A percentile compares a stretch with the other conserved stretches of the same genome.
phyloP scores from a whole-genome alignment of 2,329 filamentous ascomycete species.

The Sphaerulina vaccinii region DNA sequence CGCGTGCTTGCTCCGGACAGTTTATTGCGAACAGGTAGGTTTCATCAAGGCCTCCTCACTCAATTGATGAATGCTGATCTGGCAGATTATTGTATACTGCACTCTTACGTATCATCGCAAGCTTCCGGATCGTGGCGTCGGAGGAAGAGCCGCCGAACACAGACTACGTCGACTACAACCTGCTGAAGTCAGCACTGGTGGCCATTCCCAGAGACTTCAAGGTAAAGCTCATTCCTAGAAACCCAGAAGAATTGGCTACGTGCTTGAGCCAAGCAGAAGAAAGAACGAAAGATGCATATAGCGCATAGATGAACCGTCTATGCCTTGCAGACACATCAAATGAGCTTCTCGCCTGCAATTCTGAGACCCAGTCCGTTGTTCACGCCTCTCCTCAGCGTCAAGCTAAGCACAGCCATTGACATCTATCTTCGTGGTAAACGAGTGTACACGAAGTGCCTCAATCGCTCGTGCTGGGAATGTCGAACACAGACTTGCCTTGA shows the following conservation, averaged over 20 bases:
- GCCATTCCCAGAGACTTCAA: constrained; percentile 61
- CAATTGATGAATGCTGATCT: constrained; percentile 16
- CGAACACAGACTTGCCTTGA: constrained; percentile 4
- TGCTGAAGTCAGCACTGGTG: constrained; percentile 59
- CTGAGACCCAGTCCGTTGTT: no score
- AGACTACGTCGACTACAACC: constrained; percentile 62
- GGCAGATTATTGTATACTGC: constrained; percentile 50
- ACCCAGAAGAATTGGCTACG: constrained; percentile 40
- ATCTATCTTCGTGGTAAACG: no score
- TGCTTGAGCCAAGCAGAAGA: constrained; percentile 46
- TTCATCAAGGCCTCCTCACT: not conserved
- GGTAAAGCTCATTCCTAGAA: constrained; percentile 55
- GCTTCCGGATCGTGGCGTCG: constrained; percentile 52
- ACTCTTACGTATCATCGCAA: constrained; percentile 50
- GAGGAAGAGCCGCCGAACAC: constrained; percentile 56
- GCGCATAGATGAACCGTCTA: not conserved
- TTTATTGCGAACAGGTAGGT: constrained; percentile 46
- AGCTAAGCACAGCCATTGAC: no score
- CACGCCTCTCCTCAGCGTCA: no score
- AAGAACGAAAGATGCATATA: constrained; percentile 39
- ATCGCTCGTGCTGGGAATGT: constrained; percentile 2
- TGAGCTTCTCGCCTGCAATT: no score
- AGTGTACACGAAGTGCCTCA: not conserved
- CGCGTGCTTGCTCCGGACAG: constrained; percentile 53
- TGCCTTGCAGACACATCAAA: not conserved